These are phyloP conservation scores for Hypoxylon fuscum DNA, from an alignment of 495 filamentous ascomycete genomes.

Conservation along the genomic window DNA sequence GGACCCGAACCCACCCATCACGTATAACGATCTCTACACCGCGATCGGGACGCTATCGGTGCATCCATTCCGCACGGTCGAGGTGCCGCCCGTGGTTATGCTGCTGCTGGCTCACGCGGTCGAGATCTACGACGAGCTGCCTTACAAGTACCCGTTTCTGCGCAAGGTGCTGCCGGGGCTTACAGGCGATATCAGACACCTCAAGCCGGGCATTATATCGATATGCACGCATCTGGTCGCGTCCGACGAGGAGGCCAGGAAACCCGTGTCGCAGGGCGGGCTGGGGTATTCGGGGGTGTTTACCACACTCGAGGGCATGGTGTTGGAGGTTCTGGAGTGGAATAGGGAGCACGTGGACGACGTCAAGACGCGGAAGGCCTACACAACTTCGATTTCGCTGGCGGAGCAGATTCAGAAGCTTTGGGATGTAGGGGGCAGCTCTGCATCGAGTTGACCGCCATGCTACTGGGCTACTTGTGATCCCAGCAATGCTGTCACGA, in stretches of 20 bases:
- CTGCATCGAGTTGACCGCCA: slow-evolving; percentile 5
- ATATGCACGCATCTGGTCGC: slow-evolving; percentile 62
- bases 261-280: slow-evolving; percentile 56
- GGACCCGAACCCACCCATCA: slow-evolving; percentile 53
- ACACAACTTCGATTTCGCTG: slow-evolving; percentile 51
- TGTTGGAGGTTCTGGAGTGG: slow-evolving; percentile 63
- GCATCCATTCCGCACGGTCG: slow-evolving; percentile 45
- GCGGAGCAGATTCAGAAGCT: slow-evolving; percentile 51
- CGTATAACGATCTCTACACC: slow-evolving; percentile 44
- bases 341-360: slow-evolving; percentile 50
- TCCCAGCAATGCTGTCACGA: slow-evolving; percentile 8
- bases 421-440: slow-evolving; percentile 28
- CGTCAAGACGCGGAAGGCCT: slow-evolving; percentile 39
- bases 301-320: slow-evolving; percentile 64
- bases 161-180: slow-evolving; percentile 55
- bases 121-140: slow-evolving; percentile 60
- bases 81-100: slow-evolving; percentile 54
- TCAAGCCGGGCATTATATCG: slow-evolving; percentile 63
- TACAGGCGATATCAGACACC: slow-evolving; percentile 54
- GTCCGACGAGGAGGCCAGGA: slow-evolving; percentile 55
- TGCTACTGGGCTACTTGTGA: neutral
- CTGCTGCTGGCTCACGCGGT: slow-evolving; percentile 58
- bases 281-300: slow-evolving; percentile 61
- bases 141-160: slow-evolving; percentile 49
- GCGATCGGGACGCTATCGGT: slow-evolving; percentile 42